A percentile compares a stretch with the other conserved stretches of the same genome.
Conservation (phyloP, 2,329 filamentous ascomycete genomes). For the Aschersonia sp. region DNA sequence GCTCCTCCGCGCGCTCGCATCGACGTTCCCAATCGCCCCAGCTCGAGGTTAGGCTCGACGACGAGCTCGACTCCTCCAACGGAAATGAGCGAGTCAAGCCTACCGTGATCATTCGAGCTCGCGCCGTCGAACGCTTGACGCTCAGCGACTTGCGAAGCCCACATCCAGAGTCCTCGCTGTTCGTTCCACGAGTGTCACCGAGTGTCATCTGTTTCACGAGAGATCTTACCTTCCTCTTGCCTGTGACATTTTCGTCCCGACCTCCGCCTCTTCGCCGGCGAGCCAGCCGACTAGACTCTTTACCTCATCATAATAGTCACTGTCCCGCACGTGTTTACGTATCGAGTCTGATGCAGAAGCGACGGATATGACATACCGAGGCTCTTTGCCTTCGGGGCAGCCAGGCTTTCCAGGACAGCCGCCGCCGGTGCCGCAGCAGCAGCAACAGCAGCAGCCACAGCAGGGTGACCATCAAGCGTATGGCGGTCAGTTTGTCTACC, state of each 20-base stretch:
- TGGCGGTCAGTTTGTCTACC: slow-evolving; percentile 8
- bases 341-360: slow-evolving; percentile 7
- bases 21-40: too few species aligned
- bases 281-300: neutral
- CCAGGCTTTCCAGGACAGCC: slow-evolving; percentile 14
- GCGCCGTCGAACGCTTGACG: neutral
- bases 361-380: slow-evolving; percentile 21
- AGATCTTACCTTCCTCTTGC: too few species aligned
- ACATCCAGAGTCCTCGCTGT: neutral
- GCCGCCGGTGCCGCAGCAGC: neutral
- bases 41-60: neutral
- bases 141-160: neutral
- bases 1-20: neutral
- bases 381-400: slow-evolving; percentile 14
- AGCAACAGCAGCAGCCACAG: neutral
- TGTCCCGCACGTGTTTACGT: neutral
- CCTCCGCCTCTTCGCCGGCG: neutral
- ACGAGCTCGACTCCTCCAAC: neutral
- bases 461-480: neutral
- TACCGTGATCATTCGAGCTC: neutral
- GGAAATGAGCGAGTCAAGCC: neutral
- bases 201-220: too few species aligned
- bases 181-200: too few species aligned
- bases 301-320: neutral
- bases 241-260: too few species aligned